phyloP scores from a whole-genome alignment of 1,284 basidiomycete species.

The Leccinum brunneo-olivaceum region DNA sequence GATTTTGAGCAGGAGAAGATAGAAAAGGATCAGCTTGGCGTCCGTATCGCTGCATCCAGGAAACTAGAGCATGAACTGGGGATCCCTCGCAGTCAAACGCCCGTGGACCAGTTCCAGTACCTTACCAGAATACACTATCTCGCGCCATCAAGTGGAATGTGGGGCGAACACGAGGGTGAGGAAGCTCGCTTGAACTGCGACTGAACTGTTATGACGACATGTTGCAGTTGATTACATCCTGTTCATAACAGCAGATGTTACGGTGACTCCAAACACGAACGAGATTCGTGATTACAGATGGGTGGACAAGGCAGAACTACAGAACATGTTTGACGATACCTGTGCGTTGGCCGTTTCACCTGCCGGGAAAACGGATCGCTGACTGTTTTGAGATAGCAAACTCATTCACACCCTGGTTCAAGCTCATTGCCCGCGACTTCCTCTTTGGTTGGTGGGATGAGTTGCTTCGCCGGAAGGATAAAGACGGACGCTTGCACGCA shows the following conservation, averaged over 20 bases:
- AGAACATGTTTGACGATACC: conserved; percentile 82
- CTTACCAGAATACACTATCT: conserved; percentile 97
- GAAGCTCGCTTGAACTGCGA: neutral
- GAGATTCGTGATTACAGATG: conserved; percentile 92
- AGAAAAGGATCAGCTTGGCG: conserved; percentile 79
- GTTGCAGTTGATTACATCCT: conserved; percentile 94
- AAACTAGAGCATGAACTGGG: conserved; percentile 98
- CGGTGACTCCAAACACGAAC: conserved; percentile 80
- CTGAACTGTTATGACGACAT: conserved; percentile 3
- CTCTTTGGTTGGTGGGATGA: conserved; percentile 99
- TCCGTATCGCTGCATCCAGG: conserved; percentile 83
- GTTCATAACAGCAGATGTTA: conserved; percentile 87
- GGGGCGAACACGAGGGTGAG: conserved; percentile 98
- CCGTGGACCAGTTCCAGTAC: conserved; percentile 87
- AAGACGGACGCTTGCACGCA: conserved; percentile 58
- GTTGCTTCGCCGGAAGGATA: conserved; percentile 59
- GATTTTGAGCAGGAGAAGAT: conserved; percentile 83
- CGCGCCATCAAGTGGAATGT: conserved; percentile 86
- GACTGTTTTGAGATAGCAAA: conserved; percentile 46
- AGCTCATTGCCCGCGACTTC: conserved; percentile 94
- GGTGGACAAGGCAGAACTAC: conserved; percentile 85
- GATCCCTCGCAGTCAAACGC: conserved; percentile 75
- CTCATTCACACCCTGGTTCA: conserved; percentile 98
- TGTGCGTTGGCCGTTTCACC: conserved; percentile 39
- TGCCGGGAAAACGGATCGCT: conserved; percentile 2